Base-by-base conservation (phyloP, 148 eudicot species). In the Spergularia bocconei region DNA sequence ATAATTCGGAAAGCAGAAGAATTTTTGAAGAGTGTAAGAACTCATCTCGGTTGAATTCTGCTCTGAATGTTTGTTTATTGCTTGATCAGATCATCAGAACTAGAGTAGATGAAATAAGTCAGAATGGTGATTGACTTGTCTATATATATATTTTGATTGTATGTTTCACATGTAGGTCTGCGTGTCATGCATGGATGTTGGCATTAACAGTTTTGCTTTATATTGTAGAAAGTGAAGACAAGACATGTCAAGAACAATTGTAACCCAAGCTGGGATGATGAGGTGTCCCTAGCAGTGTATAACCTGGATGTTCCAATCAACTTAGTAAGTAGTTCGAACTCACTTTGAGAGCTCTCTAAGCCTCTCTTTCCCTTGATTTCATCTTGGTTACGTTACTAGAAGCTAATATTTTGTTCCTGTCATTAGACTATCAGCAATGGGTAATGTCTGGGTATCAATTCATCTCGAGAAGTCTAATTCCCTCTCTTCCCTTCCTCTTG, bases 231-330 rank as follows among this genome's bases (percentile, higher is more conserved):
- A 80, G 61, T 90, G 73, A 92, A 85, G 83, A 92, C 98, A 29
- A 82, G 81, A 21, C 89, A 86, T 64, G 82, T 87, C 63, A 86
- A 85, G n/a, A 82, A 80, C 65, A 82, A 83, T 63, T 39, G 88
- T 44, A 92, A 92, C 76, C 98, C 98, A 8, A 88, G 63, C 70
- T 92, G 98, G 98, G 82, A 92, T 55, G 98, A 92, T 58, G 89
- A 92, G 70, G 71, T 90, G 38, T 87, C 93, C 19, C 88, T 92
- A 20, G 84, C 89, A 13, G 61, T 92, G 51, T 17, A 71, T 19
- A 88, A 89, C 56, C 80, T 86, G 8, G 75, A 74, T 69, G 62
- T 72, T 63, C 93, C 91, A 41, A 75, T 92, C 53, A 66, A 63
- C 39, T 77, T 93, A 33, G 98, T 90, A 79, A 71, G 86, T 78